Percentiles rank a stretch among this genome's conserved stretches.
These are phyloP conservation scores for Leccinellum luteum DNA, from an alignment of 768 basidiomycete genomes.

Conservation along the genomic window DNA sequence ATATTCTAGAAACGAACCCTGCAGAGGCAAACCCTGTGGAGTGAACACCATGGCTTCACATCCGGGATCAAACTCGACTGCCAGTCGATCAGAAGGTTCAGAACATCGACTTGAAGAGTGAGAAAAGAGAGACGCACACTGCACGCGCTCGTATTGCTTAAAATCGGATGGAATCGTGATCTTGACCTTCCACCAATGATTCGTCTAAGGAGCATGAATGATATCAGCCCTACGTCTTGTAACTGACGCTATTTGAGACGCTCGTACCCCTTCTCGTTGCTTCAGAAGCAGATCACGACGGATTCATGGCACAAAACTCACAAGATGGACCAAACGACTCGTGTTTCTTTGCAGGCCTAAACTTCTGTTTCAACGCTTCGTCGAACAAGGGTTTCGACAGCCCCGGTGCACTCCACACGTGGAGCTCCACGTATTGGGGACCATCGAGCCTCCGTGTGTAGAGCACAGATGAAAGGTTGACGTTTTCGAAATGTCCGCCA, in stretches of 20 bases:
- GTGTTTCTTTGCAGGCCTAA: constrained; percentile 83
- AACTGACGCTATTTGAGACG: background rate
- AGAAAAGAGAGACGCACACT: constrained; percentile 48
- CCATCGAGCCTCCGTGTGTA: constrained; percentile 73
- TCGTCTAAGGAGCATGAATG: constrained; percentile 39
- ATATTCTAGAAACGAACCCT: constrained; percentile 44
- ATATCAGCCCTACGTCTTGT: background rate
- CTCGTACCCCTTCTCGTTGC: constrained; percentile 45
- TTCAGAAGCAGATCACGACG: constrained; percentile 2
- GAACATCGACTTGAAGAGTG: background rate
- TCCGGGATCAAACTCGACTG: constrained; percentile 95
- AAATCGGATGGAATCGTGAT: constrained; percentile 77
- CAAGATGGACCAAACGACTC: constrained; percentile 92
- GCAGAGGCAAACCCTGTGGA: constrained; percentile 72
- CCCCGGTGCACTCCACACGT: constrained; percentile 92
- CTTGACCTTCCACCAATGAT: constrained; percentile 95
- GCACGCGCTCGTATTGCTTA: constrained; percentile 82
- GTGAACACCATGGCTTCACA: constrained; percentile 94
- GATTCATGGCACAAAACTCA: constrained; percentile 39
- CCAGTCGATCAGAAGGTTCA: constrained; percentile 3
- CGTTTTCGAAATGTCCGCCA: constrained; percentile 76
- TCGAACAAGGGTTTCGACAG: constrained; percentile 81
- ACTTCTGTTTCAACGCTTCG: constrained; percentile 83
- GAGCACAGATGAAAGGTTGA: constrained; percentile 80
- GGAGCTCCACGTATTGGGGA: constrained; percentile 63